These are phyloP conservation scores for Graphiopsis chlorocephala DNA, from an alignment of 2,329 filamentous ascomycete genomes.

Conservation along the genomic window DNA sequence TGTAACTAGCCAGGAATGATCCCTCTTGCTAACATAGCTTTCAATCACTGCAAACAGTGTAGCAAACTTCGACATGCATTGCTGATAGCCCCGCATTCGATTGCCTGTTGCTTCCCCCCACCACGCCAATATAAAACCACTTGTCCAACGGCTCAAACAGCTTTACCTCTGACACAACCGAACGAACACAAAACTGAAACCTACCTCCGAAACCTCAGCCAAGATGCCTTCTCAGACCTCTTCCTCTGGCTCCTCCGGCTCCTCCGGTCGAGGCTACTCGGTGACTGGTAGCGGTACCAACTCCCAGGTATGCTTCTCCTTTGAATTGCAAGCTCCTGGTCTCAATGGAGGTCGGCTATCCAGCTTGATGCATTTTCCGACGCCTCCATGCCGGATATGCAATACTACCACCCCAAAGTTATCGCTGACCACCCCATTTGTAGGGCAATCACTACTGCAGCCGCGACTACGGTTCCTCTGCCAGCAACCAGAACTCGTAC, in stretches of 20 bases:
- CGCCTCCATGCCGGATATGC: not conserved
- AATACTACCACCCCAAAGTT: not conserved
- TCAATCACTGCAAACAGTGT: not conserved
- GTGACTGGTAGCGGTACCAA: slow-evolving; percentile 57
- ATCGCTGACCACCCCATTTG: not conserved
- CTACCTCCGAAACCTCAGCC: not conserved
- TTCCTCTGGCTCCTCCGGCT: slow-evolving; percentile 13
- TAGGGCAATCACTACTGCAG: slow-evolving; percentile 68
- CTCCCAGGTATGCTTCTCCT: slow-evolving; percentile 50
- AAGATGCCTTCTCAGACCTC: slow-evolving; percentile 9
- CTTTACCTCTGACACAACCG: not conserved
- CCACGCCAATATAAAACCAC: not conserved
- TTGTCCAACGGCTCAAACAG: not conserved
- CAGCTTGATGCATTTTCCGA: not conserved
- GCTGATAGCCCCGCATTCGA: not conserved
- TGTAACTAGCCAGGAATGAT: no score
- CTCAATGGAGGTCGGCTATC: not conserved
- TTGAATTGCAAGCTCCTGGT: not conserved
- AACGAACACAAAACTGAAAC: not conserved
- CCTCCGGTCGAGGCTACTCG: slow-evolving; percentile 33
- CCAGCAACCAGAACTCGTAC: slow-evolving; percentile 58
- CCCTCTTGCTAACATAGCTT: not conserved
- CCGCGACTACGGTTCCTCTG: slow-evolving; percentile 60
- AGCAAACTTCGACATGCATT: not conserved
- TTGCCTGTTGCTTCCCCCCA: not conserved